Base-by-base conservation (phyloP, 306 rosid species). In the Casuarina cunninghamiana region DNA sequence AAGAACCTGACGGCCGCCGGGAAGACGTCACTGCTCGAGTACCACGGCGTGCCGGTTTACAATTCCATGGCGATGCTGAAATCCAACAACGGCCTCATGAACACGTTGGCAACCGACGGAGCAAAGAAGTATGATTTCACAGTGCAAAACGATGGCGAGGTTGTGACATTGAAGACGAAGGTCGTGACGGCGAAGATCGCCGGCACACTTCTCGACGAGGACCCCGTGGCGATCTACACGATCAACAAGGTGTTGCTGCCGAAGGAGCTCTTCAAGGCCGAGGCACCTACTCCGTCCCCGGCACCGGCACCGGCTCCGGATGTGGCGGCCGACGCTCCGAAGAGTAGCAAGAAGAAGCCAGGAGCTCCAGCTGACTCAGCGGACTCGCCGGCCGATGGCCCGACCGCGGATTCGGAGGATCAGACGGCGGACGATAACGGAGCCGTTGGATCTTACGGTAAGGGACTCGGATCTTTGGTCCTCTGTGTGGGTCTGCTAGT, bases 91-190 rank as follows among this genome's bases (percentile, higher is more conserved):
- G 98, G 98, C 1, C 15, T 51, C 4, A 66, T 60, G 85, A 90
- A 84, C 80, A 92, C 97, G n/a, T 72, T 94, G 68, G 98, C 98
- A 44, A 94, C 97, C 0, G 96, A 94, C 21, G 93, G 97, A 3
- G 91, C 93, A 0, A 80, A 38, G 67, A 92, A 86, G 49, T 94
- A 43, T 79, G 97, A 92, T 19, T 83, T 94, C 83, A 87, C 90
- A 0, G 93, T 94, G 10, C 98, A 94, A 66, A 94, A 94, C 13
- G 97, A 92, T 74, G 98, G 98, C 1, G 90, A 87, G 5, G 70
- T 72, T 12, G 93, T 94, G 3, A 90, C 97, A 0, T 42, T 92
- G 12, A 86, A 51, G 86, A 94, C 96, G 0, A 89, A 69, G 81
- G 15, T 71, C 6, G 83, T 76, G 9, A 90, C 97, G 5, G 96